Percentiles rank a stretch among this genome's conserved stretches.
Conservation (phyloP, 2,329 filamentous ascomycete species). For the Paraphaeosphaeria minitans region DNA sequence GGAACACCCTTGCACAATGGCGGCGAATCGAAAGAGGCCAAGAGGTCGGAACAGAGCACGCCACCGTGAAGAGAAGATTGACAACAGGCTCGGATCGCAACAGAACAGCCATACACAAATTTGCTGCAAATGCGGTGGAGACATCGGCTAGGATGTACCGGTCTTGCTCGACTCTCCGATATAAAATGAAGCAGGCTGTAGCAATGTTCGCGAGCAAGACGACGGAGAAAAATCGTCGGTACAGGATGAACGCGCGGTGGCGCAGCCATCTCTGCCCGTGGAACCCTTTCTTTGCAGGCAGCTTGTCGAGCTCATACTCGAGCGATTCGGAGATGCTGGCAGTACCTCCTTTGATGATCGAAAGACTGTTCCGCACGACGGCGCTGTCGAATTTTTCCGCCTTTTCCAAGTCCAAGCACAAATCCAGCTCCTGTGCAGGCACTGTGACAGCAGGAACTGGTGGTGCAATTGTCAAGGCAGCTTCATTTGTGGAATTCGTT, state of each 20-base stretch:
- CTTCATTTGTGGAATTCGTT: not conserved
- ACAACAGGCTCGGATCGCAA: constrained; percentile 46
- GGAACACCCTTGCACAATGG: constrained; percentile 41
- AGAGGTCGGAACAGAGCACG: constrained; percentile 40
- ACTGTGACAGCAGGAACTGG: not conserved
- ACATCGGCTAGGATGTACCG: constrained; percentile 33
- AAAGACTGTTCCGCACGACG: constrained; percentile 17
- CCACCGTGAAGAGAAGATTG: constrained; percentile 43
- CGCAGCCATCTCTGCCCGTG: constrained; percentile 40
- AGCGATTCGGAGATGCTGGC: constrained; percentile 22
- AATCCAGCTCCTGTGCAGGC: not conserved
- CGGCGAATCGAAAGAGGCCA: constrained; percentile 40
- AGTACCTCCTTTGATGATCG: constrained; percentile 20
- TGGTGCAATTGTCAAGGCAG: not conserved
- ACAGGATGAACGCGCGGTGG: constrained; percentile 39
- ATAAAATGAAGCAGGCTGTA: constrained; percentile 34
- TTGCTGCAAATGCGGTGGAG: constrained; percentile 47
- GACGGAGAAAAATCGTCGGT: constrained; percentile 38
- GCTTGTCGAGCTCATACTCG: constrained; percentile 11
- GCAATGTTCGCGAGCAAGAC: constrained; percentile 35
- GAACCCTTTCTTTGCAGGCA: constrained; percentile 34
- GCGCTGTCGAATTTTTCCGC: constrained; percentile 7
- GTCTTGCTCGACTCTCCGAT: constrained; percentile 24
- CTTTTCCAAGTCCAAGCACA: constrained; percentile 14
- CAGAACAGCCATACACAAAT: constrained; percentile 41